Evolutionary conservation across 2,329 filamentous ascomycete genomes (phyloP).

Genomic region (Colletotrichum sp.): DNA sequence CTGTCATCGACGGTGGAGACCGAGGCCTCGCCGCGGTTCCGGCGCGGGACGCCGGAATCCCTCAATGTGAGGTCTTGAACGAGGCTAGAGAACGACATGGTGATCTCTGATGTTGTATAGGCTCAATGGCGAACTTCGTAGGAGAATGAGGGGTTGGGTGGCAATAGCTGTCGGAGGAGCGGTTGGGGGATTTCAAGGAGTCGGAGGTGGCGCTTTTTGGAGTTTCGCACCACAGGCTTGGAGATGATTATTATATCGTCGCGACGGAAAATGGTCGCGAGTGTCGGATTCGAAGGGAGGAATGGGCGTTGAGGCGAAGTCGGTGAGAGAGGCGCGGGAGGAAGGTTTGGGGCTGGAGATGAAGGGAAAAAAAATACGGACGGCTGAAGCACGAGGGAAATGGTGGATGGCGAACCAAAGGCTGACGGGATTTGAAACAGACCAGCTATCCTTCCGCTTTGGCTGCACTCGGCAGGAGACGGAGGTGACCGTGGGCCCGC

Average conservation of each 20-base stretch:
- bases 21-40: constrained; percentile 51
- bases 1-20: constrained; percentile 65
- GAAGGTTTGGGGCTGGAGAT: background rate
- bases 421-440: constrained; percentile 15
- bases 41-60: constrained; percentile 54
- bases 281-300: background rate
- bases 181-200: background rate
- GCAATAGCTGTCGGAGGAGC: background rate
- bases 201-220: background rate
- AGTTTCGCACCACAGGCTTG: background rate
- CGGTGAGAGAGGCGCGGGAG: background rate
- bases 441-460: constrained; percentile 15
- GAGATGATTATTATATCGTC: background rate
- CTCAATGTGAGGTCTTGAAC: constrained; percentile 69
- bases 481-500: constrained; percentile 11
- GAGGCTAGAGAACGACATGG: constrained; percentile 72
- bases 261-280: background rate
- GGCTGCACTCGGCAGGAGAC: constrained; percentile 16
- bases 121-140: background rate
- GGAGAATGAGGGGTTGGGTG: background rate
- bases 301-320: background rate
- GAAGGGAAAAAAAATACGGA: background rate
- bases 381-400: background rate
- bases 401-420: background rate
- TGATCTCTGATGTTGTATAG: background rate